Base-by-base conservation (phyloP, 805 yeast species). In the Candida railenensis region DNA sequence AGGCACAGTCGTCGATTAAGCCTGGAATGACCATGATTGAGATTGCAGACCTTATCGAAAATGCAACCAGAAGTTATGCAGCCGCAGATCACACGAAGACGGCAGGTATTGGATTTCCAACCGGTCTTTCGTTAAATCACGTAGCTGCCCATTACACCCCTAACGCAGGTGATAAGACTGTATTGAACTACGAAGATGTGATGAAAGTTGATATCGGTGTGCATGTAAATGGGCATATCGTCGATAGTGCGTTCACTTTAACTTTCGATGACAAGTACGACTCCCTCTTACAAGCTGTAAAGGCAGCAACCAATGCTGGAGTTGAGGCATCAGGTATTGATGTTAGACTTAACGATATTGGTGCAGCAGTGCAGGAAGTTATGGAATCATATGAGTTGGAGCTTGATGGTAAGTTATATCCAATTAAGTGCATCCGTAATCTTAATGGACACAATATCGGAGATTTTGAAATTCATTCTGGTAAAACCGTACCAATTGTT, bases 141-240 rank as follows among this genome's bases (percentile, higher is more conserved):
- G 85, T 89, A 61, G 99, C 99, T 21, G 99, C 99, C 0, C 99
- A 94, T 65, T 94, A 90, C 68, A 92, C 98, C 0, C 99, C 99
- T 12, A 94, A 94, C 69, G 85, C 92, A 3, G 96, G 96, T 11
- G 99, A 94, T 65, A 89, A 82, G 58, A 78, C 88, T 4, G 86
- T 87, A 1, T 72, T 94, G 54, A 73, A 78, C 50, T 81, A 89
- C 57, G 96, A 89, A 50, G 99, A 94, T 65, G 97, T 94, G 40
- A 82, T 94, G 89, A 94, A 94, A 71, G 92, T 94, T 34, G 99
- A 94, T 64, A 82, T 92, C 59, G 99, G 99, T 54, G 97, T 94
- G 19, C 99, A 94, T 61, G 87, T 92, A 36, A 89, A 94, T 59
- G 99, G 99, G 14, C 82, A 82, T 58, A 94, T 94, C 58, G 83